phyloP scores from a whole-genome alignment of 306 rosid genomes.

The Gillenia trifoliata region DNA sequence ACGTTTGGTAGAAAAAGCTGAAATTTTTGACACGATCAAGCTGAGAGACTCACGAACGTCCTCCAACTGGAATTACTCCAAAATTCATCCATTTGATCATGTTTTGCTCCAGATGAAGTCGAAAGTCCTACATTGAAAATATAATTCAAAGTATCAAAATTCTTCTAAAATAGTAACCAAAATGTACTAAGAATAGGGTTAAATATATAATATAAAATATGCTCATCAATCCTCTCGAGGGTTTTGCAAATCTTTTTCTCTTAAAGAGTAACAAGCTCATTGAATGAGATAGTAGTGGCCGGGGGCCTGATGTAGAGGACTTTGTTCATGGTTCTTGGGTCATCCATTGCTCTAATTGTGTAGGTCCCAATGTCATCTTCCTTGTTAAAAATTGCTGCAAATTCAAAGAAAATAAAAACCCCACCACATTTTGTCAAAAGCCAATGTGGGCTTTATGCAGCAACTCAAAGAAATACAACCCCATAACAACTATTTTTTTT shows the following conservation, averaged over 20 bases:
- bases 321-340: constrained; percentile 41
- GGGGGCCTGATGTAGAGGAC: constrained; percentile 30
- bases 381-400: constrained; percentile 33
- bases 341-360: constrained; percentile 35
- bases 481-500: background rate
- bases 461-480: background rate
- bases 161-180: too few species aligned
- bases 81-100: too few species aligned
- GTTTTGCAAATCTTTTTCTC: constrained; percentile 36
- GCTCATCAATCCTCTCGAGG: constrained; percentile 23
- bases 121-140: too few species aligned
- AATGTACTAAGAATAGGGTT: too few species aligned
- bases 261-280: constrained; percentile 34
- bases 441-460: background rate
- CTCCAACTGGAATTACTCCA: too few species aligned
- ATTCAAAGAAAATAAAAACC: background rate
- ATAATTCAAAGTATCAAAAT: too few species aligned
- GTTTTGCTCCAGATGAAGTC: too few species aligned
- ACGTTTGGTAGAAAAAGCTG: too few species aligned
- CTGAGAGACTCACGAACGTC: too few species aligned
- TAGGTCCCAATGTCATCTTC: constrained; percentile 38
- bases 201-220: too few species aligned
- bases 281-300: constrained; percentile 27
- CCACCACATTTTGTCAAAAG: background rate
- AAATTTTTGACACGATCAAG: too few species aligned